A percentile compares a stretch with the other conserved stretches of the same genome.
phyloP scores from a whole-genome alignment of 2,329 filamentous ascomycete genomes.

The Talaromyces rugulosus region DNA sequence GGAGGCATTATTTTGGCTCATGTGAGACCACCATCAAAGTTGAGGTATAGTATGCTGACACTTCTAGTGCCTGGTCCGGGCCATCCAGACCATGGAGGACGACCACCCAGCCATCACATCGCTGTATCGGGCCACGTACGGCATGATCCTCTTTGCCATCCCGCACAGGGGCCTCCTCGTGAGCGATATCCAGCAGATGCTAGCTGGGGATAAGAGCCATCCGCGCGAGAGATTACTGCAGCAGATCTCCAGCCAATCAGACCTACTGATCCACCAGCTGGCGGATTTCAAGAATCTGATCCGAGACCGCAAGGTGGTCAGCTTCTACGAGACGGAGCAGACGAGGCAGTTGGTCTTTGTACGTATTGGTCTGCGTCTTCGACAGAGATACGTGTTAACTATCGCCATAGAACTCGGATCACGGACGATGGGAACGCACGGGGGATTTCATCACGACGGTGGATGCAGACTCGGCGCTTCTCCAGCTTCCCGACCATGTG shows the following conservation, averaged over 20 bases:
- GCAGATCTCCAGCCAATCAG: too few species aligned
- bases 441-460: background rate
- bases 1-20: conserved; percentile 25
- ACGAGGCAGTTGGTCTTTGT: too few species aligned
- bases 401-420: too few species aligned
- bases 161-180: conserved; percentile 22
- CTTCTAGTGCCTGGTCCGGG: conserved; percentile 17
- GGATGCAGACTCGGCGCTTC: conserved; percentile 9
- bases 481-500: conserved; percentile 12
- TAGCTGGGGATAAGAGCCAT: conserved; percentile 12
- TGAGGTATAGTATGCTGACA: conserved; percentile 1
- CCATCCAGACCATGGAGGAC: conserved; percentile 15
- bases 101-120: conserved; percentile 5
- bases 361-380: too few species aligned
- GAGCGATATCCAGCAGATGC: conserved; percentile 19
- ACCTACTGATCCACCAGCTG: too few species aligned
- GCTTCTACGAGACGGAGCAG: too few species aligned
- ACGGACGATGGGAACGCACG: background rate
- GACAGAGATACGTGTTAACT: too few species aligned
- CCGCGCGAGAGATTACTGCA: background rate
- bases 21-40: conserved; percentile 12
- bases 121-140: conserved; percentile 15
- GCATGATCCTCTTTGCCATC: conserved; percentile 18
- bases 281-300: too few species aligned
- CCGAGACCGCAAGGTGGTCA: too few species aligned